A percentile compares a stretch with the other conserved stretches of the same genome.
Conservation (phyloP, 2,329 filamentous ascomycete genomes). For the Fusarium nurragi region DNA sequence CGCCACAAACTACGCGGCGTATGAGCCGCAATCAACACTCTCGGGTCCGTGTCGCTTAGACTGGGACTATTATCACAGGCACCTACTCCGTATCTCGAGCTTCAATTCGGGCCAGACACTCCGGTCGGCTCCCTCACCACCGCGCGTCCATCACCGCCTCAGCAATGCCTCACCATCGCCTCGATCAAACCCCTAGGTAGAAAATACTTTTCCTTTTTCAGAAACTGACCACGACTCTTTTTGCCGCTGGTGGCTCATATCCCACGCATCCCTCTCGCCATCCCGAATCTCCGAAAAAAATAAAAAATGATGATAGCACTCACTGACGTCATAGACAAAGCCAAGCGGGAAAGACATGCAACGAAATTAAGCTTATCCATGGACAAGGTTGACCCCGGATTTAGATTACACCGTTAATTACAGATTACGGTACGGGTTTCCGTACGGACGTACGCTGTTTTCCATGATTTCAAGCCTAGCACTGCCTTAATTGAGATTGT, state of each 20-base stretch:
- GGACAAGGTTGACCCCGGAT: neutral
- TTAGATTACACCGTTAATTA: neutral
- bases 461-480: too few relatives aligned
- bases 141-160: neutral
- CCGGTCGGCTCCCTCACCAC: neutral
- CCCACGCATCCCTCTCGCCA: neutral
- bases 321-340: slow-evolving; percentile 3
- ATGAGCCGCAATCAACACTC: neutral
- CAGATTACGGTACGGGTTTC: neutral
- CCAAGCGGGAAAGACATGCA: slow-evolving; percentile 7
- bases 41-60: neutral
- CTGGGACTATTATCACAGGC: neutral
- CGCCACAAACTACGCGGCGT: neutral
- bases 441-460: neutral
- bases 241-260: neutral
- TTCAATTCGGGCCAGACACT: neutral
- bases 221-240: neutral
- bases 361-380: slow-evolving; percentile 12
- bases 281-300: neutral
- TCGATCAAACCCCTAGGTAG: neutral
- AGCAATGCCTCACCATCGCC: slow-evolving; percentile 18
- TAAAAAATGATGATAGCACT: neutral
- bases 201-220: neutral
- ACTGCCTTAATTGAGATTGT: neutral
- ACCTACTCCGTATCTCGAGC: neutral